Base-by-base conservation (phyloP, 202 grass and related monocot genomes). In the Carex sylvatica region DNA sequence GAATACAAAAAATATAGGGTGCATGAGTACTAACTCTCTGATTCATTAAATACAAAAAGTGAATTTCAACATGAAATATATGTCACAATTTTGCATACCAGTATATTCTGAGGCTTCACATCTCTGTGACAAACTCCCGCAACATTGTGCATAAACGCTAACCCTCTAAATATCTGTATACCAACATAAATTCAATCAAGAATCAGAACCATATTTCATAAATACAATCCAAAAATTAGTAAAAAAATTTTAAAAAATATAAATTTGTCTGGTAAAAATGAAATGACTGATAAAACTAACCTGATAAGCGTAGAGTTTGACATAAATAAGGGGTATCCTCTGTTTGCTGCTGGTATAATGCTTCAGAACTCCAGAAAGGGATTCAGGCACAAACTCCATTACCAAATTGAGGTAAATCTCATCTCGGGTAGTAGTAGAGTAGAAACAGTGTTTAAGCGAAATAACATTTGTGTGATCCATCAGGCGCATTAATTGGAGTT, bases 21-120 rank as follows among this genome's bases (percentile, higher is more conserved):
- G 30, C 7, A 64, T 44, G 56, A 78, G 28, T 19, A 78, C 3
- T 40, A 40, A 40, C 38, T 40, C 38, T 40, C 38, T 40, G 38
- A 40, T 40, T 40, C 38, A 40, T 24, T 35, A 26, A 33, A 33
- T 56, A 56, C 15, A 35, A 76, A 30, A 76, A 8, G 26, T 9
- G 9, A 28, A 76, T 76, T 56, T 35, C 15, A 55, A 61, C 46
- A 81, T 4, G 44, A 23, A 73, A 81, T 47, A 36, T 11, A 35
- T 31, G 51, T 33, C 72, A 56, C 15, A n/a, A 42, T 49, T 36
- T 18, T 15, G n/a, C 74, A 68, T 92, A 95, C 93, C 93, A 95
- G 61, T 72, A 95, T 84, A 90, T 95, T 95, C 69, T 95, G 93
- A 64, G 90, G 93, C 83, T 95, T 95, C 68, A 95, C 86, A 70